Base-by-base conservation (phyloP, 2,329 filamentous ascomycete genomes). In the Coleophoma eucalyptorum region DNA sequence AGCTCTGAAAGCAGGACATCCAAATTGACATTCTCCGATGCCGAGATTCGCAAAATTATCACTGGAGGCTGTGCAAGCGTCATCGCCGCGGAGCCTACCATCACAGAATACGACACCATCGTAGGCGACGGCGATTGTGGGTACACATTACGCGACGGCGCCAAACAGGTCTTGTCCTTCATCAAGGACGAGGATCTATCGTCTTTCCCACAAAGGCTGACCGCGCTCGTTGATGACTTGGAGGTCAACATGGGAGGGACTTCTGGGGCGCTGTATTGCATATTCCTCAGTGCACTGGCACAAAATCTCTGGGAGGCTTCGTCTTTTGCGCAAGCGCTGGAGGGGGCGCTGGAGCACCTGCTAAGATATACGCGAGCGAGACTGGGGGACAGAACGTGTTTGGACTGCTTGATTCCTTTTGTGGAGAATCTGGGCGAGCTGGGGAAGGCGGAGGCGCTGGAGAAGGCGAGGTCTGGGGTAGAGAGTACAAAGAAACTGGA, bases 401-500 rank as follows among this genome's bases (percentile, higher is more conserved):
- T 67, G 52, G 64, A 67, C 56, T 59, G 57, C 33, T 50, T 67
- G 37, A 65, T 65, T 47, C 64, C 64, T 1, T 66, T 66, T 48
- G 59, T 62, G 6, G 62, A 66, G 41, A 59, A 55, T 2, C 56
- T 63, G 32, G 44, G 70, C 11, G 67, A 66, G 55, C 72, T 68
- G 15, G 69, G 67, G 12, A 69, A 73, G 58, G 58, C 75, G 47
- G 66, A 69, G 53, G 76, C 77, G 16, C 71, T 76, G 18, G 61
- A 63, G 49, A 76, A 73, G 21, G 78, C 77, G 18, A 65, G 71
- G 44, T 64, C 70, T 41, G 78, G 77, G 35, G 71, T 76, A 48
- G 70, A 74, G 56, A 69, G 67, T 26, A 81, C 78, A 42, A 76
- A 76, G 57, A 75, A 73, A 15, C 75, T 80, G 75, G 73, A 76